These are phyloP conservation scores for Ophiostoma ulmi DNA, from an alignment of 2,329 filamentous ascomycete genomes.

Conservation along the genomic window DNA sequence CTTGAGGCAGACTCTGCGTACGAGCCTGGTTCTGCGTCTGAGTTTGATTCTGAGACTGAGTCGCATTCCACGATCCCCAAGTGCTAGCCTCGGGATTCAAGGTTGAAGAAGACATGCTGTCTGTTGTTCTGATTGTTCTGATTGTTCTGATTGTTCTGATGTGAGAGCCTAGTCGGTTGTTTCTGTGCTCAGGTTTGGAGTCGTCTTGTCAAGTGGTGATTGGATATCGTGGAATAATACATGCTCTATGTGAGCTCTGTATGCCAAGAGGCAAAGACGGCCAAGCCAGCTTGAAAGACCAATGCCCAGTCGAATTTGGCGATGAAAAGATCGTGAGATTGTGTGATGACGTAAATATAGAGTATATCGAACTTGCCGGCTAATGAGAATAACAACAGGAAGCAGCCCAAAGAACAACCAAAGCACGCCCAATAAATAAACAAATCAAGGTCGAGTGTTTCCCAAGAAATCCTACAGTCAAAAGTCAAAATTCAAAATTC, in stretches of 20 bases:
- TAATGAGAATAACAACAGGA: neutral
- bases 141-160: neutral
- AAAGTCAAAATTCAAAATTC: no score
- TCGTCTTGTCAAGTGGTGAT: slow-evolving; percentile 1
- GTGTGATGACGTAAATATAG: neutral
- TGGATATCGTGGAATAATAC: neutral
- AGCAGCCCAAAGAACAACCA: neutral
- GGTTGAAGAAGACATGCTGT: slow-evolving; percentile 7
- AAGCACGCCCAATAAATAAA: neutral
- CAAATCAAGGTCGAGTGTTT: no score
- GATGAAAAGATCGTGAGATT: neutral
- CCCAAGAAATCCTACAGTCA: no score
- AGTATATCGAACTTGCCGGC: neutral
- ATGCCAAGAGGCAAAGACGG: neutral
- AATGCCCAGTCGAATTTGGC: neutral
- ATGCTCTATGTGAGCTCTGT: neutral
- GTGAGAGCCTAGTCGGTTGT: slow-evolving; percentile 18
- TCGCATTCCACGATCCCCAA: slow-evolving; percentile 1
- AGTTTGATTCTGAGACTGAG: neutral
- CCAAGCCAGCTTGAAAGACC: neutral
- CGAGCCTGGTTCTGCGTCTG: neutral
- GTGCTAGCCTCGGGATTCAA: slow-evolving; percentile 19
- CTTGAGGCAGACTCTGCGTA: neutral
- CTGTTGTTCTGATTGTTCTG: neutral
- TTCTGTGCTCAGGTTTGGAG: slow-evolving; percentile 35